These are phyloP conservation scores for Kregervanrija pseudodelftensis DNA, from an alignment of 805 yeast genomes.

Conservation along the genomic window DNA sequence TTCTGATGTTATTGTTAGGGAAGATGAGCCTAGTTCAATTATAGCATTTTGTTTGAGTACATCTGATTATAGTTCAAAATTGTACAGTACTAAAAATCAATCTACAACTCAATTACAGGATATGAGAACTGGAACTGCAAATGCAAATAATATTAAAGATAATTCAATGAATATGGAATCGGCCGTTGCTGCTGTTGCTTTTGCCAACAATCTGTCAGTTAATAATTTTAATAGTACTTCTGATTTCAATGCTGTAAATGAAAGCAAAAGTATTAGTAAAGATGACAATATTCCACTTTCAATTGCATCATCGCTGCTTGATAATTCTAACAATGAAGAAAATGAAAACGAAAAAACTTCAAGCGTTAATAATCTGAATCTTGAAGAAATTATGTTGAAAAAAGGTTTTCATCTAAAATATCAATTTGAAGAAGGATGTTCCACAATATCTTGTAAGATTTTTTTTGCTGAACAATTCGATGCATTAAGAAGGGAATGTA, in stretches of 20 bases:
- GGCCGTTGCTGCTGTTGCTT: neutral
- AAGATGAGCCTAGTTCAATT: constrained; percentile 92
- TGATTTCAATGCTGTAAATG: too few species aligned
- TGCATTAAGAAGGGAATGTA: constrained; percentile 83
- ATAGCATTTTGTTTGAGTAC: constrained; percentile 90
- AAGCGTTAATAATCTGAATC: constrained; percentile 7
- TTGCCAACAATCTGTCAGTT: neutral
- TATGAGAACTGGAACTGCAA: too few species aligned
- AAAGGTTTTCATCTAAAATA: constrained; percentile 87
- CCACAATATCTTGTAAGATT: constrained; percentile 83
- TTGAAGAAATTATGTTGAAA: constrained; percentile 70
- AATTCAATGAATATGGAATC: too few species aligned
- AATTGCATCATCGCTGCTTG: too few species aligned
- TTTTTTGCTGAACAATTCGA: constrained; percentile 96
- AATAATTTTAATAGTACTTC: too few species aligned
- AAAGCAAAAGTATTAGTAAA: neutral
- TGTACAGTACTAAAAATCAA: constrained; percentile 16
- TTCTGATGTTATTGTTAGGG: constrained; percentile 87
- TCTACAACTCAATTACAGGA: neutral
- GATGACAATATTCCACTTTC: neutral
- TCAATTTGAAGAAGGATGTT: constrained; percentile 81
- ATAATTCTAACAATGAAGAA: neutral
- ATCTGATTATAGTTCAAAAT: constrained; percentile 55
- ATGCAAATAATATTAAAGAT: too few species aligned
- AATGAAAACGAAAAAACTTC: neutral